These are phyloP conservation scores for Mucor indicus DNA, from an alignment of 371 early-diverging fungal genomes.

Conservation along the genomic window DNA sequence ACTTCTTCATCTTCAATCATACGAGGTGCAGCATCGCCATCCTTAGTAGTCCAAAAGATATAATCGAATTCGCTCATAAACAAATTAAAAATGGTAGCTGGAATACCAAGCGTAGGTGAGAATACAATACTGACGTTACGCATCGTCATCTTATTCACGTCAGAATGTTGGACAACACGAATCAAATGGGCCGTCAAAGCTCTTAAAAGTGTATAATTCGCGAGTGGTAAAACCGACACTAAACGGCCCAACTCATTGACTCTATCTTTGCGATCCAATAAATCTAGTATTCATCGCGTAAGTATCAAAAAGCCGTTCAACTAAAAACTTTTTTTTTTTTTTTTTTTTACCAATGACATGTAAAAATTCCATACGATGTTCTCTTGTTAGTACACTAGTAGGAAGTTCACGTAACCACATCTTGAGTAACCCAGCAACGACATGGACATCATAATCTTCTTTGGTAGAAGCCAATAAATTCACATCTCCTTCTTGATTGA, in stretches of 20 bases:
- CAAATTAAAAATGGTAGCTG: slow-evolving; percentile 65
- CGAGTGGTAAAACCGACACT: slow-evolving; percentile 52
- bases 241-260: slow-evolving; percentile 59
- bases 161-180: slow-evolving; percentile 58
- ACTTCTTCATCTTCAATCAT: slow-evolving; percentile 22
- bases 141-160: slow-evolving; percentile 72
- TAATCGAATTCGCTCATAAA: slow-evolving; percentile 69
- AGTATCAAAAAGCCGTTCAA: neutral
- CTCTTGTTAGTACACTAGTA: slow-evolving; percentile 70
- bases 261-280: slow-evolving; percentile 58
- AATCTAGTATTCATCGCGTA: slow-evolving; percentile 27
- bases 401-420: slow-evolving; percentile 81
- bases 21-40: slow-evolving; percentile 34
- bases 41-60: slow-evolving; percentile 55
- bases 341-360: slow-evolving; percentile 51
- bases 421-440: slow-evolving; percentile 82
- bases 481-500: slow-evolving; percentile 69
- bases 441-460: slow-evolving; percentile 73
- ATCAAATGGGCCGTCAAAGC: slow-evolving; percentile 65
- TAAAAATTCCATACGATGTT: slow-evolving; percentile 66
- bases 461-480: slow-evolving; percentile 53
- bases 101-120: slow-evolving; percentile 68
- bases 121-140: slow-evolving; percentile 77
- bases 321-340: neutral
- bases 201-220: slow-evolving; percentile 62